Evolutionary conservation across 1,284 basidiomycete species (phyloP).

Genomic region (Trametes polyzona): DNA sequence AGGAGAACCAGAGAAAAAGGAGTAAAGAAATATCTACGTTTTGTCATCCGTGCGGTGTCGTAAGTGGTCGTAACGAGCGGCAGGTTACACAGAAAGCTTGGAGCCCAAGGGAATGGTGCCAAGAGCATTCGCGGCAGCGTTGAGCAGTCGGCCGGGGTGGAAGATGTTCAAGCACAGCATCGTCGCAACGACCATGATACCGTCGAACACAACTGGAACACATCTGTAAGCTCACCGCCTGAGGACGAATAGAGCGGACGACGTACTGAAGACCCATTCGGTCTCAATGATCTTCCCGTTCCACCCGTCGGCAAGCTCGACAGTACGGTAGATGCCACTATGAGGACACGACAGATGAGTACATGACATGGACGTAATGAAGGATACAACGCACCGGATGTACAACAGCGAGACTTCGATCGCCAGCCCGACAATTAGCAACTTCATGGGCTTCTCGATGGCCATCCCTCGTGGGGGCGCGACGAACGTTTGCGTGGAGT

Average conservation of each 20-base stretch:
- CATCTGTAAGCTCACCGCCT: neutral
- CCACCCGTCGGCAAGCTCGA: slow-evolving; percentile 58
- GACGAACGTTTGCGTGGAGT: neutral
- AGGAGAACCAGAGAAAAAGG: too few species aligned
- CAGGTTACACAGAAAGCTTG: neutral
- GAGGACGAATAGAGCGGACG: neutral
- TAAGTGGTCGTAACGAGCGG: neutral
- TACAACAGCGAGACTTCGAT: slow-evolving; percentile 39
- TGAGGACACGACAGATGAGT: neutral
- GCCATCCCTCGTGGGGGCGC: neutral
- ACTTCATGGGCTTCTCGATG: slow-evolving; percentile 28
- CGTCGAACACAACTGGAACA: slow-evolving; percentile 54
- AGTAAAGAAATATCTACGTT: neutral
- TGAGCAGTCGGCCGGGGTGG: slow-evolving; percentile 51
- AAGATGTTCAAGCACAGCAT: slow-evolving; percentile 54
- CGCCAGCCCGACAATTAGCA: slow-evolving; percentile 35
- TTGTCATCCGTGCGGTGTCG: neutral
- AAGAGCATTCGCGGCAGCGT: neutral
- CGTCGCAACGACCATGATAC: slow-evolving; percentile 56
- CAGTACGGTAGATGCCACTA: slow-evolving; percentile 49
- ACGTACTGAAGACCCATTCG: slow-evolving; percentile 54
- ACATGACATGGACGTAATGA: neutral
- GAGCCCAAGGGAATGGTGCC: neutral
- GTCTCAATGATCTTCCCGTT: slow-evolving; percentile 51
- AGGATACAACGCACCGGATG: slow-evolving; percentile 34